These are phyloP conservation scores for Eucalyptus polybractea DNA, from an alignment of 345 rosid genomes.

Conservation along the genomic window DNA sequence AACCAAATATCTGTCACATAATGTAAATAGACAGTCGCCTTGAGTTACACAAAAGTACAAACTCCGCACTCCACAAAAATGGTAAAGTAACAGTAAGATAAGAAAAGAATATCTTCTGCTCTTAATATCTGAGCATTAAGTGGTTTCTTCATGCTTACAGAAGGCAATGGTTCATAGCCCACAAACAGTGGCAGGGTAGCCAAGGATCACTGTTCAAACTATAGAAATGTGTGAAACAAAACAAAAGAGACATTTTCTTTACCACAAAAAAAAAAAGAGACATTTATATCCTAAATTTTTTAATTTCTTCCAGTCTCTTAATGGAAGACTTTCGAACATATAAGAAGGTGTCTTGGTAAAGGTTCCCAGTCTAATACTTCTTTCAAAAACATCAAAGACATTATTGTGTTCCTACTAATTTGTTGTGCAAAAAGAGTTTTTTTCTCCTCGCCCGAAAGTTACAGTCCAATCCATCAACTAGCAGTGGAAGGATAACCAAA, in stretches of 20 bases:
- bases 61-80: background rate
- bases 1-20: conserved; percentile 64
- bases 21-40: background rate
- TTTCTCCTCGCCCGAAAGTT: background rate
- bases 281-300: background rate
- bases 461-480: background rate
- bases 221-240: background rate
- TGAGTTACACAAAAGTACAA: background rate
- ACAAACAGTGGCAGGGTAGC: background rate
- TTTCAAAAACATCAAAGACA: background rate
- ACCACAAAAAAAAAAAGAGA: background rate
- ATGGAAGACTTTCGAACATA: background rate
- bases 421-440: background rate
- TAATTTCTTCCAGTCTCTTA: background rate
- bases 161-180: background rate
- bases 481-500: background rate
- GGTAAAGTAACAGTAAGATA: background rate
- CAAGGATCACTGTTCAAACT: background rate
- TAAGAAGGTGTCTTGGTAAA: background rate
- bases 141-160: background rate
- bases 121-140: background rate
- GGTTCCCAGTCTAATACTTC: background rate
- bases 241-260: background rate
- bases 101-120: background rate
- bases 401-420: background rate